Base-by-base conservation (phyloP, 345 rosid species). In the Eucalyptus globulus region DNA sequence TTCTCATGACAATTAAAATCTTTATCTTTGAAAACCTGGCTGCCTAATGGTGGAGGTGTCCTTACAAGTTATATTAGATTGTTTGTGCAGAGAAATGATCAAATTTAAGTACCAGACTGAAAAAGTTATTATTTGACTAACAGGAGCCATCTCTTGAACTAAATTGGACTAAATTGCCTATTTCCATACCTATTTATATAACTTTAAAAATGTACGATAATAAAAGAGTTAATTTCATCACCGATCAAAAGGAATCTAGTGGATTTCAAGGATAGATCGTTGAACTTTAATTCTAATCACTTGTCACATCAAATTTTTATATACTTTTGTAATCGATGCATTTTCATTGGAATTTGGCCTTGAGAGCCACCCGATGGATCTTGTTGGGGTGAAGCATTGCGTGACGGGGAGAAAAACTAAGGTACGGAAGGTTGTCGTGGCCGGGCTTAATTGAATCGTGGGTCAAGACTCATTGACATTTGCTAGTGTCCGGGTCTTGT, bases 1-100 rank as follows among this genome's bases (percentile, higher is more conserved):
- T 34, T 5, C 3, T 31, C 24, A 0, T 34, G 26, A 34, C 14
- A 9, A 0, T 34, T 17, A 9, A 69, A 34, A 7, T 37, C 26
- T 22, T 19, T 15, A 31, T 1, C 11, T 8, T 67, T 31, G 40
- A 8, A 17, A 22, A 5, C 40, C 15, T 15, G 40, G 40, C 21
- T 15, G 22, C 6, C 10, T 31, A 16, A 62, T 7, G 1, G 69
- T 27, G 15, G 21, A 65, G 10, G 21, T 65, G 10, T 8, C 76
- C 31, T 6, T n/a, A 29, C 17, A 5, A 12, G 31, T 26, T 11
- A 27, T 4, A 29, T 27, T 29, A 62, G 16, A 62, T 29, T 62
- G 6, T 29, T 29, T 29, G 69, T 11, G 8, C 16, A 13, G 3
- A 31, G 37, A 65, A 65, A 65, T 65, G 21, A 16, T n/a, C 34